Evolutionary conservation across 768 basidiomycete species (phyloP).

Genomic region (Suillus ampliporus): DNA sequence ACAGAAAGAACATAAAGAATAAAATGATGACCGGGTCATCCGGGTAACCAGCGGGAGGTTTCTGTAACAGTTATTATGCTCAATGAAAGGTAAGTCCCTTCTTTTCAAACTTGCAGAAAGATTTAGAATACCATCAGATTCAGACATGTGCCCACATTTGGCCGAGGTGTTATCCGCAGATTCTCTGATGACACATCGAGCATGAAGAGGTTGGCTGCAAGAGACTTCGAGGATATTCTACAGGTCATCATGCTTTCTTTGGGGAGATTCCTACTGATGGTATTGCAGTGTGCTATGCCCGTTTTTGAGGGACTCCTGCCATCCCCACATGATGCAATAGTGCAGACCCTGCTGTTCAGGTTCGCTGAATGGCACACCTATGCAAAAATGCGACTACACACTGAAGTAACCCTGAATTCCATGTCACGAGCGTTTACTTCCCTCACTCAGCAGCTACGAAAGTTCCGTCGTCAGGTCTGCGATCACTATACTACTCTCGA

Average conservation of each 20-base stretch:
- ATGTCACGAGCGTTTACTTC: constrained; percentile 27
- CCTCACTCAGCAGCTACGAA: constrained; percentile 28
- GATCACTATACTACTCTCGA: constrained; percentile 32
- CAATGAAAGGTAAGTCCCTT: not conserved
- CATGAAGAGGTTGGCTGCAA: constrained; percentile 15
- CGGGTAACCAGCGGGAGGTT: too few relatives aligned
- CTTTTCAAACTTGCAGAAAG: not conserved
- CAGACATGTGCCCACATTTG: constrained; percentile 17
- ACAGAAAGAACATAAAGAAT: too few relatives aligned
- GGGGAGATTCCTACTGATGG: not conserved
- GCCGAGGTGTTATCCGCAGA: constrained; percentile 9
- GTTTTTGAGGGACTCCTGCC: constrained; percentile 36
- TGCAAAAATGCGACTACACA: constrained; percentile 42
- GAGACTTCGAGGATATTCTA: constrained; percentile 18
- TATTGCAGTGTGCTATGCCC: constrained; percentile 36
- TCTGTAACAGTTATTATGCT: too few relatives aligned
- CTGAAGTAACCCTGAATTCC: constrained; percentile 20
- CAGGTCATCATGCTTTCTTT: constrained; percentile 5
- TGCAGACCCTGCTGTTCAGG: constrained; percentile 33
- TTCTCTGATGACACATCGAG: constrained; percentile 14
- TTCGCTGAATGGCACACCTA: constrained; percentile 41
- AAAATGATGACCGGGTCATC: too few relatives aligned
- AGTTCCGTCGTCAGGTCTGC: constrained; percentile 31
- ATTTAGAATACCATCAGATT: constrained; percentile 14
- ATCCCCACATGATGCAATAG: constrained; percentile 8